Percentiles rank a stretch among this genome's conserved stretches.
phyloP scores from a whole-genome alignment of 106 monocot species.

The Acanthochlamys bracteata region DNA sequence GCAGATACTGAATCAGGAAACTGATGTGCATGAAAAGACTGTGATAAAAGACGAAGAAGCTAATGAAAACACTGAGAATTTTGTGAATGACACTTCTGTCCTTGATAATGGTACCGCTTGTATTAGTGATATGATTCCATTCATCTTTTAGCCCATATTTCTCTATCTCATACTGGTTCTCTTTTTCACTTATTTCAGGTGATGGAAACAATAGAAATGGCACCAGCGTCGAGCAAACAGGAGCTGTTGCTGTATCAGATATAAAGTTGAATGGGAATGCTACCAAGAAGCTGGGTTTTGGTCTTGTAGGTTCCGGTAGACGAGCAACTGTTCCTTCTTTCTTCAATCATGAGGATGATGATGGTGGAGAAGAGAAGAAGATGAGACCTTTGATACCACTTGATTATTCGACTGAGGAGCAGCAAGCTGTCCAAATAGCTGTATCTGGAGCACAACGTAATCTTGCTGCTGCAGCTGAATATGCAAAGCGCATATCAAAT shows the following conservation, averaged over 20 bases:
- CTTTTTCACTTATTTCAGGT: constrained; percentile 22
- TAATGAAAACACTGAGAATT: constrained; percentile 13
- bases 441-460: constrained; percentile 39
- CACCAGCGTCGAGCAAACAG: constrained; percentile 19
- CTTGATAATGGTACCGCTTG: constrained; percentile 15
- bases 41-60: constrained; percentile 13
- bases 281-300: constrained; percentile 80
- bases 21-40: constrained; percentile 14
- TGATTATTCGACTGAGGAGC: constrained; percentile 88
- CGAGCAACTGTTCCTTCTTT: constrained; percentile 71
- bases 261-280: constrained; percentile 51
- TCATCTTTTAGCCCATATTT: neutral
- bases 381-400: constrained; percentile 97
- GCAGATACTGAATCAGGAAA: constrained; percentile 7
- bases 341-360: constrained; percentile 87
- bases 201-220: constrained; percentile 29
- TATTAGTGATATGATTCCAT: neutral
- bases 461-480: constrained; percentile 80
- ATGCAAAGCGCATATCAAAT: constrained; percentile 73
- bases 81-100: constrained; percentile 7
- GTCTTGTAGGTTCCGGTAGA: constrained; percentile 72
- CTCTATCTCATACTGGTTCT: neutral
- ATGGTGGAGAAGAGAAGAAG: constrained; percentile 75
- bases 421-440: constrained; percentile 55
- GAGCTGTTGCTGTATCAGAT: constrained; percentile 25